Conservation (phyloP, 257 asterid species). For the Rhazya stricta region DNA sequence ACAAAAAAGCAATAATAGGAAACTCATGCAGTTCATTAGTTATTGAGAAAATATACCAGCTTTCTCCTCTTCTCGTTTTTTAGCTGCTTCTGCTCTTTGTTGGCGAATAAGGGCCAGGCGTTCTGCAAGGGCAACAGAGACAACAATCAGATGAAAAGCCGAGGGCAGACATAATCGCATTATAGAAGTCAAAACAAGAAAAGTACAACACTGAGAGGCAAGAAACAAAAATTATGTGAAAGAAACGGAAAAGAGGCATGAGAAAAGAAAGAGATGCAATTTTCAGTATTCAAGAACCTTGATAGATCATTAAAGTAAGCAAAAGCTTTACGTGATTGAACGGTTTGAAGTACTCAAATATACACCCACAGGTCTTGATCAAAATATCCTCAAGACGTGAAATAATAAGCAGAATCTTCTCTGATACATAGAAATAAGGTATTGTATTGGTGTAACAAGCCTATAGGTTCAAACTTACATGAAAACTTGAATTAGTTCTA, state of each 20-base stretch:
- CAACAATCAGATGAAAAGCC: neutral
- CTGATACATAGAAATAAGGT: neutral
- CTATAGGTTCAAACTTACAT: neutral
- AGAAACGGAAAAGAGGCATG: neutral
- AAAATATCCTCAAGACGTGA: neutral
- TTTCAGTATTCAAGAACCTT: neutral
- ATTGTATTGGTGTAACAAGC: neutral
- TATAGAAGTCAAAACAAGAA: neutral
- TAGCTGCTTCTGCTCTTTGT: conserved; percentile 89
- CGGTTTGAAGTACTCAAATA: neutral
- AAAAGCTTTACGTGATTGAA: neutral
- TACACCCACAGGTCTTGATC: neutral
- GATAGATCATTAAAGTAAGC: neutral
- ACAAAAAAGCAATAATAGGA: neutral
- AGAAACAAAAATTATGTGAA: neutral
- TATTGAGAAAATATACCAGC: conserved; percentile 41
- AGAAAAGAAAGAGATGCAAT: neutral
- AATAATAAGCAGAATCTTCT: neutral
- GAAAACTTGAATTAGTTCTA: too few relatives aligned
- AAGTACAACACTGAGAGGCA: neutral
- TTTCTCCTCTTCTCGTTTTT: conserved; percentile 93
- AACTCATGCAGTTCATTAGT: neutral
- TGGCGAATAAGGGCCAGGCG: conserved; percentile 85
- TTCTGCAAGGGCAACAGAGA: conserved; percentile 32
- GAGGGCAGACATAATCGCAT: neutral